Evolutionary conservation across 2,329 filamentous ascomycete species (phyloP).

Genomic region (Penicillium sp.): DNA sequence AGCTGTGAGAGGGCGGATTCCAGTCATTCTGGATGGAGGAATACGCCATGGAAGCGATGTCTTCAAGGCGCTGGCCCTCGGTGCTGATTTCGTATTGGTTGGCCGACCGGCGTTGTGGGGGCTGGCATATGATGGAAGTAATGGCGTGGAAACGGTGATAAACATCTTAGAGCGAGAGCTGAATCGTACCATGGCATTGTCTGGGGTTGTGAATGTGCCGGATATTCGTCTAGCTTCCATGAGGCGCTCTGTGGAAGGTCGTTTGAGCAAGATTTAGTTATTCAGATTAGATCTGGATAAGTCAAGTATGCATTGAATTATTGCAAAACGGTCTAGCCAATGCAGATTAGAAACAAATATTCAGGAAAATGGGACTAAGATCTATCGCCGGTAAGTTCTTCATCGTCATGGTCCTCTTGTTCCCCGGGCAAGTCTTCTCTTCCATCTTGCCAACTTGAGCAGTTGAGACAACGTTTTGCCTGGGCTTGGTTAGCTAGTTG

Average conservation of each 20-base stretch:
- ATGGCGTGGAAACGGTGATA: slow-evolving; percentile 12
- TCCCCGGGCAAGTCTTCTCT: slow-evolving; percentile 48
- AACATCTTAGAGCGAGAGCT: slow-evolving; percentile 15
- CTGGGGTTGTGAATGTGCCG: background rate
- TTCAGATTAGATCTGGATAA: background rate
- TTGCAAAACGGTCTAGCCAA: background rate
- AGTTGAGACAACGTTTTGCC: slow-evolving; percentile 59
- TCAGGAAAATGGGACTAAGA: background rate
- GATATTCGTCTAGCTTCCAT: slow-evolving; percentile 7
- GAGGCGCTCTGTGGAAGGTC: slow-evolving; percentile 3
- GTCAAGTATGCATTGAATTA: background rate
- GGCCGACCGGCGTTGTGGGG: slow-evolving; percentile 12
- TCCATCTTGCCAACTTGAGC: slow-evolving; percentile 63
- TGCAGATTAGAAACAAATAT: background rate
- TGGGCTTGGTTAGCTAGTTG: slow-evolving; percentile 16
- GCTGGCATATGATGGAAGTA: slow-evolving; percentile 5
- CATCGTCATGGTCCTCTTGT: slow-evolving; percentile 8
- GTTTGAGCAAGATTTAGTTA: slow-evolving; percentile 5
- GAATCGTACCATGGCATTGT: slow-evolving; percentile 9
- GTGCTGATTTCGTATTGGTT: slow-evolving; percentile 9
- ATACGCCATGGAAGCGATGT: slow-evolving; percentile 12
- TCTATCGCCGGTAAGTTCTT: slow-evolving; percentile 2
- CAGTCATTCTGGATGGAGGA: slow-evolving; percentile 8
- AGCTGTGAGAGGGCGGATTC: slow-evolving; percentile 1
- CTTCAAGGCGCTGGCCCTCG: slow-evolving; percentile 13